These are phyloP conservation scores for Ganoderma sp. DNA, from an alignment of 1,284 basidiomycete species.

Conservation along the genomic window DNA sequence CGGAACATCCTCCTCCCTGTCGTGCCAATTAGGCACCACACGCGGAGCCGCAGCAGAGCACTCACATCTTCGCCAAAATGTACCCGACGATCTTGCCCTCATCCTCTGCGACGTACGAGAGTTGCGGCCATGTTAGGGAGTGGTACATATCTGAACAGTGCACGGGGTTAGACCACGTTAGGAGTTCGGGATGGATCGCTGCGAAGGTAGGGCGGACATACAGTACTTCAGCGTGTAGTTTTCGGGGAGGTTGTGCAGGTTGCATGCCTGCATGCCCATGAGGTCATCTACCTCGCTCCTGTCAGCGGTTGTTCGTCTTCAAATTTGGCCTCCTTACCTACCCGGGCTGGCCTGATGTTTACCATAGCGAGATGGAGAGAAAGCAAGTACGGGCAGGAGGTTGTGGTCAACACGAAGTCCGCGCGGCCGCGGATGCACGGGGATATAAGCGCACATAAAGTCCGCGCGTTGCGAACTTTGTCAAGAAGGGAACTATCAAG, in stretches of 20 bases:
- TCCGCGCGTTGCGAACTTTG: background rate
- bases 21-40: conserved; percentile 10
- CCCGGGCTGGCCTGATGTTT: conserved; percentile 64
- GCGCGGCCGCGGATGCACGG: background rate
- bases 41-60: conserved; percentile 15
- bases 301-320: conserved; percentile 16
- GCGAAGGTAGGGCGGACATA: conserved; percentile 46
- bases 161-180: background rate
- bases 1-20: conserved; percentile 74
- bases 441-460: background rate
- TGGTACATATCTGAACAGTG: conserved; percentile 80
- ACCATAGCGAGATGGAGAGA: conserved; percentile 40
- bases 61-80: conserved; percentile 92
- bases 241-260: conserved; percentile 86
- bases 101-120: conserved; percentile 95
- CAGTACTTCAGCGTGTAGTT: conserved; percentile 90
- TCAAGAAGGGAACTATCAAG: background rate
- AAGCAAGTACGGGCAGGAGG: background rate
- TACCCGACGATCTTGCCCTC: conserved; percentile 93
- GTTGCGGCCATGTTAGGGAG: conserved; percentile 89
- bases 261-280: conserved; percentile 91
- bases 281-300: conserved; percentile 65
- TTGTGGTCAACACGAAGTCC: background rate
- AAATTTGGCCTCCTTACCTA: conserved; percentile 39
- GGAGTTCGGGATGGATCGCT: background rate